Evolutionary conservation across 805 yeast species (phyloP).

Genomic region (Scheffersomyces stipitis): DNA sequence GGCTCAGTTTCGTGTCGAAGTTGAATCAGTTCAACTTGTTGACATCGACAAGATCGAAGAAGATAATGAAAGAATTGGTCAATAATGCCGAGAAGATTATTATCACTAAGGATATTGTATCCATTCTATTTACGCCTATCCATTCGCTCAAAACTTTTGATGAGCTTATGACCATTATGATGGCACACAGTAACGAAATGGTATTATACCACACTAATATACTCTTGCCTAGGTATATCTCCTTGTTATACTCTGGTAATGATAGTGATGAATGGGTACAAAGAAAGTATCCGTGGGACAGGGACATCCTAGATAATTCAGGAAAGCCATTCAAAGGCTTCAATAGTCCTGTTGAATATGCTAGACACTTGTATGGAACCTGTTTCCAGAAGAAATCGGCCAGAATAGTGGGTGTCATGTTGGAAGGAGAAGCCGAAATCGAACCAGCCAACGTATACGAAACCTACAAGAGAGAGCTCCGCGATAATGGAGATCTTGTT

Average conservation of each 20-base stretch:
- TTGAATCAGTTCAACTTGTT: slow-evolving; percentile 32
- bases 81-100: slow-evolving; percentile 17
- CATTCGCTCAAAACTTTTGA: slow-evolving; percentile 22
- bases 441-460: slow-evolving; percentile 28
- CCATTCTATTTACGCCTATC: slow-evolving; percentile 30
- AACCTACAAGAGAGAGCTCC: slow-evolving; percentile 28
- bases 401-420: slow-evolving; percentile 31
- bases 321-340: slow-evolving; percentile 8
- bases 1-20: slow-evolving; percentile 37
- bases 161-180: slow-evolving; percentile 14
- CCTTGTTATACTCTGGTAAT: slow-evolving; percentile 18
- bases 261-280: slow-evolving; percentile 3
- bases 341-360: slow-evolving; percentile 16
- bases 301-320: neutral
- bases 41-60: slow-evolving; percentile 24
- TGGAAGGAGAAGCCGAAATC: slow-evolving; percentile 33
- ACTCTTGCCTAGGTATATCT: slow-evolving; percentile 30
- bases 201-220: slow-evolving; percentile 14
- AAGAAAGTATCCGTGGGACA: slow-evolving; percentile 15
- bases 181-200: slow-evolving; percentile 7
- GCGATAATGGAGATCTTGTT: slow-evolving; percentile 5
- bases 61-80: slow-evolving; percentile 25
- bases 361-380: slow-evolving; percentile 26
- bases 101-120: slow-evolving; percentile 34
- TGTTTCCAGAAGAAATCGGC: slow-evolving; percentile 22